A percentile compares a stretch with the other conserved stretches of the same genome.
phyloP scores from a whole-genome alignment of 768 basidiomycete species.

The Russula olivacea region DNA sequence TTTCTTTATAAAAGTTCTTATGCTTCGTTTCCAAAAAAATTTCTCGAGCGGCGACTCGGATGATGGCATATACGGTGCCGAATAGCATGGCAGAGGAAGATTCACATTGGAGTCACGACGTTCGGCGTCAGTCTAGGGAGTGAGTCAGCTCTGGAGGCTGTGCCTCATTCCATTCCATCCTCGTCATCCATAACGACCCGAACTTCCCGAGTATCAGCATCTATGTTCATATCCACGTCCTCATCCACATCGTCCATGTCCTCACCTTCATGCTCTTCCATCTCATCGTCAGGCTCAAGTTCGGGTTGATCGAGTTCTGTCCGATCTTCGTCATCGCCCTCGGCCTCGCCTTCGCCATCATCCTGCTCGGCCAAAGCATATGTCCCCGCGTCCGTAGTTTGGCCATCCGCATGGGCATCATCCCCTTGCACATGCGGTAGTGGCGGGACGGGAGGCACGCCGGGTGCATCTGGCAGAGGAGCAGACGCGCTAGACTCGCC shows the following conservation, averaged over 20 bases:
- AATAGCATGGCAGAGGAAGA: too few species aligned
- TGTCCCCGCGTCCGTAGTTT: constrained; percentile 27
- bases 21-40: too few species aligned
- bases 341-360: constrained; percentile 33
- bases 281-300: constrained; percentile 4
- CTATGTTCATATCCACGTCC: constrained; percentile 14
- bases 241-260: constrained; percentile 7
- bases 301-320: constrained; percentile 5
- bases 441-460: constrained; percentile 24
- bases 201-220: not conserved
- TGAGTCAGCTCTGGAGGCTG: too few species aligned
- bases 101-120: too few species aligned
- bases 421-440: constrained; percentile 25
- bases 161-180: constrained; percentile 1
- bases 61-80: too few species aligned
- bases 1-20: too few species aligned
- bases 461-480: constrained; percentile 20
- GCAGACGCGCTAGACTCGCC: constrained; percentile 18
- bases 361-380: constrained; percentile 26
- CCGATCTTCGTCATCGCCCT: constrained; percentile 26
- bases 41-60: too few species aligned
- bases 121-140: too few species aligned
- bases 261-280: constrained; percentile 1
- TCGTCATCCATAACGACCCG: constrained; percentile 8
- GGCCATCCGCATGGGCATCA: not conserved